These are phyloP conservation scores for Trichoderma gracile DNA, from an alignment of 2,329 filamentous ascomycete genomes.

Conservation along the genomic window DNA sequence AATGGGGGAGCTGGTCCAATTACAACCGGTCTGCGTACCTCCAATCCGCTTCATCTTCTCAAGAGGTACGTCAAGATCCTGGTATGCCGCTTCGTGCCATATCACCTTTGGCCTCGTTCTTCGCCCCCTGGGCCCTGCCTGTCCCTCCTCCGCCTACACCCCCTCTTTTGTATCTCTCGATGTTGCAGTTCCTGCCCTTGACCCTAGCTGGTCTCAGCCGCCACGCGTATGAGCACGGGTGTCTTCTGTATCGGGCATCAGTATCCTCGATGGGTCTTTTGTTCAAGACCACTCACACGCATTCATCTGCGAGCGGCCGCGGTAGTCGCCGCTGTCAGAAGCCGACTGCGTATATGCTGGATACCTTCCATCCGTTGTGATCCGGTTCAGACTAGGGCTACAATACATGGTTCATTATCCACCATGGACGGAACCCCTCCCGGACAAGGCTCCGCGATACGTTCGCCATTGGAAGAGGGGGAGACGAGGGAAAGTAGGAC, in stretches of 20 bases:
- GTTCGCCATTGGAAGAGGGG: constrained; percentile 16
- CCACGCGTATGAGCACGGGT: constrained; percentile 17
- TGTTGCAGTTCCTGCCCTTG: constrained; percentile 25
- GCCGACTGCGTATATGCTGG: constrained; percentile 5
- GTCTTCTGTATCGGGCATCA: constrained; percentile 16
- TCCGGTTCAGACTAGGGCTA: constrained; percentile 17
- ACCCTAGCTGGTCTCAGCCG: constrained; percentile 22
- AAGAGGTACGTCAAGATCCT: not conserved
- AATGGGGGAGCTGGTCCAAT: not conserved
- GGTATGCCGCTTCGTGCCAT: not conserved
- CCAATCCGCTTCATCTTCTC: not conserved
- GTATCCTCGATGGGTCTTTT: constrained; percentile 18
- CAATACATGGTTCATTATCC: constrained; percentile 17
- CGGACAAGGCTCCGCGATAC: not conserved
- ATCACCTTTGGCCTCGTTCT: constrained; percentile 2
- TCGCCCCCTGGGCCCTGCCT: not conserved
- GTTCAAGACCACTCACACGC: constrained; percentile 11
- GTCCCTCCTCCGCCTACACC: constrained; percentile 9
- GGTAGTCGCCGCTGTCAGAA: constrained; percentile 3
- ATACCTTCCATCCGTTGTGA: constrained; percentile 2
- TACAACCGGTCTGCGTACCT: not conserved
- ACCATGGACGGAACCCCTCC: constrained; percentile 3
- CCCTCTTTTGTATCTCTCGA: constrained; percentile 23
- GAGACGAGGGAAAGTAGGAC: not conserved
- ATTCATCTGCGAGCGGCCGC: constrained; percentile 1